Conservation (phyloP, 495 filamentous ascomycete genomes). For the Penicillium bovifimosum region DNA sequence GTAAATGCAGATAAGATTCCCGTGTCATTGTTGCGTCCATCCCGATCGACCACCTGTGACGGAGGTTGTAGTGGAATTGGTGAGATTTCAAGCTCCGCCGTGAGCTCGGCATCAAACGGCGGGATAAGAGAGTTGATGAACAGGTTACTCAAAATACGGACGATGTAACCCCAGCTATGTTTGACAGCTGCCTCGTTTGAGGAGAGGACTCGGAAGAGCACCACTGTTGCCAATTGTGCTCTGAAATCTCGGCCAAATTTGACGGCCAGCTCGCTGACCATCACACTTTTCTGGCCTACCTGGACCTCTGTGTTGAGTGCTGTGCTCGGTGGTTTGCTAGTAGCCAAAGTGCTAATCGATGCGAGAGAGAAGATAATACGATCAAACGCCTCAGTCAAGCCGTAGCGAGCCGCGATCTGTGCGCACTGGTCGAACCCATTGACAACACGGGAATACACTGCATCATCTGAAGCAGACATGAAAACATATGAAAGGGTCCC, state of each 20-base stretch:
- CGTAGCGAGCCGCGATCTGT: constrained; percentile 82
- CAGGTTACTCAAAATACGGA: constrained; percentile 88
- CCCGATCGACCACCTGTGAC: constrained; percentile 90
- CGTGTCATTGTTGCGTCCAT: constrained; percentile 64
- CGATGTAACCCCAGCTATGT: constrained; percentile 78
- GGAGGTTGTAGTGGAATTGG: constrained; percentile 85
- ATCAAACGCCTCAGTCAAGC: constrained; percentile 79
- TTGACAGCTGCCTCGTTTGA: constrained; percentile 73
- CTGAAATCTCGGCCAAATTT: constrained; percentile 93
- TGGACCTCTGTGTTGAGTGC: constrained; percentile 94
- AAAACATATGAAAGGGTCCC: constrained; percentile 97
- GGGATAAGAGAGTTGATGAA: constrained; percentile 94
- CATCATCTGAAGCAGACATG: constrained; percentile 97
- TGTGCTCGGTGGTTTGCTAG: constrained; percentile 70
- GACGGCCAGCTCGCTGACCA: constrained; percentile 98
- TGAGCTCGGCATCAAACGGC: constrained; percentile 69
- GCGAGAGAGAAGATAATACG: constrained; percentile 85
- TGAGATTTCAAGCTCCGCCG: constrained; percentile 65
- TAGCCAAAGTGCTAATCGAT: constrained; percentile 81
- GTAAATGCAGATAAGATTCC: constrained; percentile 91
- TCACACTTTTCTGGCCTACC: constrained; percentile 84
- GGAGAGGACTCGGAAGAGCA: constrained; percentile 83
- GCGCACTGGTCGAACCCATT: constrained; percentile 95
- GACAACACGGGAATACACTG: constrained; percentile 88
- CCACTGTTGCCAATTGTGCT: constrained; percentile 87